Percentiles rank a stretch among this genome's conserved stretches.
Conservation (phyloP, 768 basidiomycete genomes). For the Lepiota venenata region DNA sequence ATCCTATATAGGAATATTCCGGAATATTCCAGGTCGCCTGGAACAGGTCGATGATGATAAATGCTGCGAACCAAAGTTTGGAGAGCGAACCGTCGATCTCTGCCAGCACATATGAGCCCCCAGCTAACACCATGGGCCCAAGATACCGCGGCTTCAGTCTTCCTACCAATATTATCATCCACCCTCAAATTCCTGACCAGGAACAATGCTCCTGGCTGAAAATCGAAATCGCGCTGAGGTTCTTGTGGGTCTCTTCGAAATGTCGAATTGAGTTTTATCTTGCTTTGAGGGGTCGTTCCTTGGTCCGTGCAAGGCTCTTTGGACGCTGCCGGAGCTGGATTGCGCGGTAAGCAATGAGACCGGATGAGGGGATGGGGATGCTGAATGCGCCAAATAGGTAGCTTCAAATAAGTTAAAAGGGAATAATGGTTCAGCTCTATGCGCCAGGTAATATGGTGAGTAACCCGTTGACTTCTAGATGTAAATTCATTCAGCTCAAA, state of each 20-base stretch:
- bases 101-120: no score
- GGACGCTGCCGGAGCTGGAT: slow-evolving; percentile 20
- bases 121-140: slow-evolving; percentile 35
- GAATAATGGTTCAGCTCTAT: slow-evolving; percentile 29
- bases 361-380: neutral
- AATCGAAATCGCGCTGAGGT: slow-evolving; percentile 21
- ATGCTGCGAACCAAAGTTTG: no score
- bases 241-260: no score
- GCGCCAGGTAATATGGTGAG: slow-evolving; percentile 30
- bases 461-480: slow-evolving; percentile 24
- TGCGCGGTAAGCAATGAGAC: slow-evolving; percentile 19
- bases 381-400: slow-evolving; percentile 12
- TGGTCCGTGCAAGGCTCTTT: slow-evolving; percentile 18
- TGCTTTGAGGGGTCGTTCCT: slow-evolving; percentile 15
- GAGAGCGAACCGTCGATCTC: no score
- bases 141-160: slow-evolving; percentile 30
- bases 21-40: no score
- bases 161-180: slow-evolving; percentile 24
- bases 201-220: slow-evolving; percentile 26
- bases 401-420: slow-evolving; percentile 25
- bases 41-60: no score
- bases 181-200: slow-evolving; percentile 29
- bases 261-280: neutral
- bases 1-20: no score
- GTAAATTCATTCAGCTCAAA: slow-evolving; percentile 30